A percentile compares a stretch with the other conserved stretches of the same genome.
Conservation (phyloP, 352 stramenopile genomes). For the Aphanomyces astaci region DNA sequence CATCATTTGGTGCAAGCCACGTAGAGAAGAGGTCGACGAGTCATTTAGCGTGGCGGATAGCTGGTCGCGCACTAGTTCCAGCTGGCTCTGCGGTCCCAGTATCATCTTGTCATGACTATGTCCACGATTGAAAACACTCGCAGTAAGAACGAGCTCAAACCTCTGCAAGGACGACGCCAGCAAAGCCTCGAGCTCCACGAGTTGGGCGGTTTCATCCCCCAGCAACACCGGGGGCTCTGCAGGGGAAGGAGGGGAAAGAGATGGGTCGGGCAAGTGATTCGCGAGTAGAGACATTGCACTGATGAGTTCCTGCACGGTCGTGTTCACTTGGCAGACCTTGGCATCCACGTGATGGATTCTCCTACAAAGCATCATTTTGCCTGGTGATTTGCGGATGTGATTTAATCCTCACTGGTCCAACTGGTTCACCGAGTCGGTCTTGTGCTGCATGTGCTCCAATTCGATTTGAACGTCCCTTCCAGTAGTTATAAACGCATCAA, state of each 20-base stretch:
- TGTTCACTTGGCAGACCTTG: background rate
- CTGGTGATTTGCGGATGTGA: background rate
- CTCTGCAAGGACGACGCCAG: background rate
- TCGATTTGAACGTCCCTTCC: background rate
- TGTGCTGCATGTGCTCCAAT: background rate
- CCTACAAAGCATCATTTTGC: background rate
- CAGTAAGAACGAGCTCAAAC: background rate
- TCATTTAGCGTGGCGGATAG: background rate
- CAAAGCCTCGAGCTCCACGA: conserved; percentile 13
- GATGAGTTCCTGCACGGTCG: conserved; percentile 2
- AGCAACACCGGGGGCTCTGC: background rate
- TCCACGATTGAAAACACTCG: background rate
- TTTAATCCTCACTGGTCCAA: background rate
- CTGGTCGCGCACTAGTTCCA: conserved; percentile 9
- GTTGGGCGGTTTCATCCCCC: conserved; percentile 3
- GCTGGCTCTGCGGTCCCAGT: background rate
- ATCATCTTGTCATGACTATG: background rate
- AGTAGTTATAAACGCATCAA: background rate
- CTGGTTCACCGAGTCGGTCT: background rate
- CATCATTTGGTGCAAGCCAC: background rate
- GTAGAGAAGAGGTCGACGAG: background rate
- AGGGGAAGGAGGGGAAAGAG: background rate
- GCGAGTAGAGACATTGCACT: background rate
- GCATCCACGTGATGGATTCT: background rate
- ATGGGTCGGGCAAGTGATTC: background rate